Conservation (phyloP, 768 basidiomycete species). For the Trametes cinnabarina region DNA sequence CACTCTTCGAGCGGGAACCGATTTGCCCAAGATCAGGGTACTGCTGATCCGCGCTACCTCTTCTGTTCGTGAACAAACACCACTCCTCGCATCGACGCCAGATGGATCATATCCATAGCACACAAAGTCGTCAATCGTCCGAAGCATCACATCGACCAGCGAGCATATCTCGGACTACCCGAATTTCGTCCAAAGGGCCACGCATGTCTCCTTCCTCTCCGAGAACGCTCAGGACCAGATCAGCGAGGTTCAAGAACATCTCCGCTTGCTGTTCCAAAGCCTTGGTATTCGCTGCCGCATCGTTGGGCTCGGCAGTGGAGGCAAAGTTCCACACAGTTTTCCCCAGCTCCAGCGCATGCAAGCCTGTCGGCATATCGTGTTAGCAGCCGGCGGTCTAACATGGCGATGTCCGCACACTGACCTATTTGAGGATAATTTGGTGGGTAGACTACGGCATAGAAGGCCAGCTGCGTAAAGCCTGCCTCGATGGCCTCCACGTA, state of each 20-base stretch:
- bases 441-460: conserved; percentile 73
- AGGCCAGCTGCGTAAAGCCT: conserved; percentile 58
- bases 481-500: conserved; percentile 49
- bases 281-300: conserved; percentile 7
- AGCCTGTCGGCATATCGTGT: conserved; percentile 43
- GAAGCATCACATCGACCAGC: background rate
- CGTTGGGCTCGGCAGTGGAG: conserved; percentile 27
- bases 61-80: too few relatives aligned
- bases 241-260: conserved; percentile 42
- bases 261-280: conserved; percentile 22
- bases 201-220: conserved; percentile 63
- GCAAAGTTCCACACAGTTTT: conserved; percentile 76
- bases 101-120: too few relatives aligned
- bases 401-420: conserved; percentile 31
- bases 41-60: too few relatives aligned
- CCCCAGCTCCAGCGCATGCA: conserved; percentile 73
- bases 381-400: background rate
- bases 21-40: too few relatives aligned
- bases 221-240: conserved; percentile 43
- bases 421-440: conserved; percentile 81
- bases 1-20: too few relatives aligned
- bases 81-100: too few relatives aligned
- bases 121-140: too few relatives aligned
- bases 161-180: conserved; percentile 43
- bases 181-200: conserved; percentile 57